These are phyloP conservation scores for Solanum hybrid DNA, from an alignment of 305 asterid species.

Conservation along the genomic window DNA sequence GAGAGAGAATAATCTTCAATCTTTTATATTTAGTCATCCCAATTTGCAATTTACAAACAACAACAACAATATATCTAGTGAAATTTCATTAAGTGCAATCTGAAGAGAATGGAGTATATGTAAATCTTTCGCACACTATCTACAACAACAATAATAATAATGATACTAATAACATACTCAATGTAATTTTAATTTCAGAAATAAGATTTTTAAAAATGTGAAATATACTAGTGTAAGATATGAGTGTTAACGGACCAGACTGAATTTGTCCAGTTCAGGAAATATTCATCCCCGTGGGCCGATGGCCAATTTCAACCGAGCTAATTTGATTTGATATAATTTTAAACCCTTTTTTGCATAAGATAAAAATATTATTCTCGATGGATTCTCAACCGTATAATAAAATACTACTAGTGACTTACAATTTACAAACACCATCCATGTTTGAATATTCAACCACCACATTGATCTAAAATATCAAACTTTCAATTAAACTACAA, in stretches of 20 bases:
- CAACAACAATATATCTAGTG: too few species aligned
- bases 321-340: too few species aligned
- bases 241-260: neutral
- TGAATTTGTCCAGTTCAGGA: neutral
- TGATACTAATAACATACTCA: too few species aligned
- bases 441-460: neutral
- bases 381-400: too few species aligned
- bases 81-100: too few species aligned
- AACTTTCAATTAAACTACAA: too few species aligned
- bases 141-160: too few species aligned
- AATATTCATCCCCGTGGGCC: neutral
- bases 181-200: too few species aligned
- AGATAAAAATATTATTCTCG: too few species aligned
- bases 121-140: neutral
- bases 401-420: neutral
- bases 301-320: neutral
- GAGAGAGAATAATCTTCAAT: neutral
- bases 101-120: neutral
- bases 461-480: neutral
- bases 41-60: fast-evolving
- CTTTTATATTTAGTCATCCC: neutral
- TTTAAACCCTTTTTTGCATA: fast-evolving
- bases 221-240: fast-evolving
- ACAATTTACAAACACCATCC: too few species aligned
- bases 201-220: too few species aligned